Base-by-base conservation (phyloP, 805 yeast genomes). In the Yamadazyma tumulicola region DNA sequence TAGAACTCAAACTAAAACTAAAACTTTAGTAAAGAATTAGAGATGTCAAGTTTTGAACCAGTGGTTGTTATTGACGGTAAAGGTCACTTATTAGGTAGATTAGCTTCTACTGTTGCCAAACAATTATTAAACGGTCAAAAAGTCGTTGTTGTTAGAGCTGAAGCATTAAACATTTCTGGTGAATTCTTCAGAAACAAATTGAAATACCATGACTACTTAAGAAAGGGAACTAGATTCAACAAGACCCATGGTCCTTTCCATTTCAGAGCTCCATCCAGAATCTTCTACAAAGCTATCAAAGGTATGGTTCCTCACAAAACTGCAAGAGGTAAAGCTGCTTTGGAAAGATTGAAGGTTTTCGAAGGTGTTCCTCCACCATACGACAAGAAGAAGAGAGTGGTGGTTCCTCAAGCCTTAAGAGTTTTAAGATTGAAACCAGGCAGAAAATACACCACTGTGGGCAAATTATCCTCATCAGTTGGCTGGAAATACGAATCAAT, bases 271-370 rank as follows among this genome's bases (percentile, higher is more conserved):
- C 99, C 99, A 73, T 89, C 97, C 50, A 88, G 97, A 78, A 91
- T 93, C 75, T 88, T 93, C 76, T 89, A 89, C 94, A 93, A 93
- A 85, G 97, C 99, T 65, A 74, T 93, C 70, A 85, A 96, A 71
- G 99, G 99, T 77, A 93, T 93, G 99, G 77, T 93, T 64, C 77
- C 96, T 69, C 97, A 93, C 89, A 93, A 93, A 88, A 93, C 98
- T 57, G 93, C 97, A 60, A 93, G 97, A 77, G 99, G 99, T 75
- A 85, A 86, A 79, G 97, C 97, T 68, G 99, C 99, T 62, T 74
- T 93, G 67, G 97, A 89, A 79, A 89, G 97, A 78, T 85, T 93
- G 63, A 87, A 93, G 91, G 97, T 91, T 59, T 93, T 86, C 64
- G 98, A 93, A 78, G 99, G 99, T 84, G 81, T 93, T 51, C 99